A percentile compares a stretch with the other conserved stretches of the same genome.
Conservation (phyloP, 2,329 filamentous ascomycete genomes). For the Cordyceps cicadae region DNA sequence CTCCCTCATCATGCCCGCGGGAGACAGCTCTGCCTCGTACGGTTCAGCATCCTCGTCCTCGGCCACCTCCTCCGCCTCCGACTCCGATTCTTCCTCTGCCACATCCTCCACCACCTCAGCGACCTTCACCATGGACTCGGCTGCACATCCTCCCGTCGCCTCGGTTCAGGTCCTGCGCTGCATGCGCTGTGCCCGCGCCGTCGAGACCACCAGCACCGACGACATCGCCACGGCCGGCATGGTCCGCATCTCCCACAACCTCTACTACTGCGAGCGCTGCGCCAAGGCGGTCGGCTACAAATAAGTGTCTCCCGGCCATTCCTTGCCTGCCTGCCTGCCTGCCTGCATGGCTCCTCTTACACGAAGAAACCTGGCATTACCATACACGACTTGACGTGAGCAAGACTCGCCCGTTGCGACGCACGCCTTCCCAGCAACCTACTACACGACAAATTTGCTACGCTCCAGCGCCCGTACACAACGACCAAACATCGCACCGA, state of each 20-base stretch:
- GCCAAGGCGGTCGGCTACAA: slow-evolving; percentile 57
- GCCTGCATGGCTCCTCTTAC: not conserved
- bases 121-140: slow-evolving; percentile 40
- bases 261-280: slow-evolving; percentile 59
- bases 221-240: slow-evolving; percentile 51
- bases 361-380: not conserved
- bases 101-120: slow-evolving; percentile 20
- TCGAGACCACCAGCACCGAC: slow-evolving; percentile 54
- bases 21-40: slow-evolving; percentile 27
- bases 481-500: not conserved
- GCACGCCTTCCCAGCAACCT: not conserved
- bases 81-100: slow-evolving; percentile 31
- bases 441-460: not conserved
- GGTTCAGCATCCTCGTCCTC: slow-evolving; percentile 18
- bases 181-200: slow-evolving; percentile 51
- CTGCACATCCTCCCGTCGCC: slow-evolving; percentile 33
- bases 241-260: slow-evolving; percentile 56
- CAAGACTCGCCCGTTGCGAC: not conserved
- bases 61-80: slow-evolving; percentile 34
- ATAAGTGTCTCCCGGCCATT: slow-evolving; percentile 27
- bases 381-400: not conserved
- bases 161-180: slow-evolving; percentile 55
- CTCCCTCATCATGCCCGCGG: slow-evolving; percentile 14
- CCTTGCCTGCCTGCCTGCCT: not conserved
- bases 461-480: not conserved